phyloP scores from a whole-genome alignment of 2,329 filamentous ascomycete genomes.

The Fusarium tjaetaba region DNA sequence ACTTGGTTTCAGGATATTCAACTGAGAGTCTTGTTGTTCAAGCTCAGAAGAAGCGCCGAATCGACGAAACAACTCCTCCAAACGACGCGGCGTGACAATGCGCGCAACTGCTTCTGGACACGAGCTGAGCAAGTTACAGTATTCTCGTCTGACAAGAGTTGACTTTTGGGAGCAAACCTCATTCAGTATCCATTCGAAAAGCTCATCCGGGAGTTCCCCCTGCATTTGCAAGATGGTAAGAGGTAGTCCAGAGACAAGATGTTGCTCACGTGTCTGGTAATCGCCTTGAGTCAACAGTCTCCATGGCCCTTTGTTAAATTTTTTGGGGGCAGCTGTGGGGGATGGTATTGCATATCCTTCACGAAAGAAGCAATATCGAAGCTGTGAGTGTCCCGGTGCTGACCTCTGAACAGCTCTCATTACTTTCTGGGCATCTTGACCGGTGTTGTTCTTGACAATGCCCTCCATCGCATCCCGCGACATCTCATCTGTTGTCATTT shows the following conservation, averaged over 20 bases:
- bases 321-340: conserved; percentile 43
- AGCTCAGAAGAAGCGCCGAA: conserved; percentile 66
- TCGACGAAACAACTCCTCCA: conserved; percentile 64
- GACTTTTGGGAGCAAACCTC: conserved; percentile 67
- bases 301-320: conserved; percentile 56
- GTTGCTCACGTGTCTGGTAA: conserved; percentile 60
- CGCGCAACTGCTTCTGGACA: conserved; percentile 56
- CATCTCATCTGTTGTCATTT: conserved; percentile 23
- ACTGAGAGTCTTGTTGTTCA: conserved; percentile 39
- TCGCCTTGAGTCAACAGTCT: conserved; percentile 58
- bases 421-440: conserved; percentile 57
- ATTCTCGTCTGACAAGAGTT: conserved; percentile 67
- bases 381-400: conserved; percentile 49
- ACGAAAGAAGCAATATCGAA: conserved; percentile 63
- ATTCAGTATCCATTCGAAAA: conserved; percentile 73
- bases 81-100: conserved; percentile 56
- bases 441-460: conserved; percentile 50
- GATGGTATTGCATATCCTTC: conserved; percentile 44
- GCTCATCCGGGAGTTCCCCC: conserved; percentile 65
- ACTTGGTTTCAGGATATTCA: conserved; percentile 34
- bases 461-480: conserved; percentile 41
- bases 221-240: conserved; percentile 56
- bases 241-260: conserved; percentile 71
- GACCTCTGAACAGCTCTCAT: conserved; percentile 63
- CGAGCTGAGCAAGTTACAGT: conserved; percentile 63